phyloP scores from a whole-genome alignment of 495 filamentous ascomycete genomes.

The Penicillium canariense region DNA sequence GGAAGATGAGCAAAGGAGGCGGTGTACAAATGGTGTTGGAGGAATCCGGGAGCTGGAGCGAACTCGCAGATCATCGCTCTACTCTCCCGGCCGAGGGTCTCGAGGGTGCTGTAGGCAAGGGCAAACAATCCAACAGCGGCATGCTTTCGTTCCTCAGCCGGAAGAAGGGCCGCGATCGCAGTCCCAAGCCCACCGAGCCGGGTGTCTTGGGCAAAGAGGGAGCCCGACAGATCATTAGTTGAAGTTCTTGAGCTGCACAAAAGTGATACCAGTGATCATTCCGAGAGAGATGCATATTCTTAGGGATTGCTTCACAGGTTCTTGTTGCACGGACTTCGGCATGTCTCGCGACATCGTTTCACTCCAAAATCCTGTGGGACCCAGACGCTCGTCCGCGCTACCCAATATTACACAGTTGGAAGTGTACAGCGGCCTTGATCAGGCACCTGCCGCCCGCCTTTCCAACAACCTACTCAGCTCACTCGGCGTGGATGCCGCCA shows the following conservation, averaged over 20 bases:
- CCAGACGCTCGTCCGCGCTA: not conserved
- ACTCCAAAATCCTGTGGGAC: not conserved
- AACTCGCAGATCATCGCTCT: slow-evolving; percentile 78
- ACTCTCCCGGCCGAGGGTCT: slow-evolving; percentile 67
- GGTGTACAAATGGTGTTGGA: slow-evolving; percentile 90
- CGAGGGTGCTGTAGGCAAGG: slow-evolving; percentile 45
- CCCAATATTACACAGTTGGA: not conserved
- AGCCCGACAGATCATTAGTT: slow-evolving; percentile 60
- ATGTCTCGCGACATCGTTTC: not conserved
- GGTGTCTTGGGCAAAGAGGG: slow-evolving; percentile 96
- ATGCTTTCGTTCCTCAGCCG: slow-evolving; percentile 87
- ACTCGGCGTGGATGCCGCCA: not conserved
- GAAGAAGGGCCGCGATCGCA: slow-evolving; percentile 86
- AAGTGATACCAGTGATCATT: not conserved
- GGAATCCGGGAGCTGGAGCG: slow-evolving; percentile 83
- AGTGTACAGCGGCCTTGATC: not conserved
- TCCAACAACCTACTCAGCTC: not conserved
- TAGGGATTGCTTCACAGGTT: not conserved
- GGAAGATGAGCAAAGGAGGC: slow-evolving; percentile 72
- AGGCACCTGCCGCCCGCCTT: not conserved
- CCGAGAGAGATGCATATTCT: not conserved
- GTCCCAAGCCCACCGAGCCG: slow-evolving; percentile 89
- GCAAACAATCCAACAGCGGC: slow-evolving; percentile 57
- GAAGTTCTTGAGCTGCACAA: slow-evolving; percentile 5
- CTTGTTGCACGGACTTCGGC: not conserved